Evolutionary conservation across 2,329 filamentous ascomycete genomes (phyloP).

Genomic region (Fusarium newnesense): DNA sequence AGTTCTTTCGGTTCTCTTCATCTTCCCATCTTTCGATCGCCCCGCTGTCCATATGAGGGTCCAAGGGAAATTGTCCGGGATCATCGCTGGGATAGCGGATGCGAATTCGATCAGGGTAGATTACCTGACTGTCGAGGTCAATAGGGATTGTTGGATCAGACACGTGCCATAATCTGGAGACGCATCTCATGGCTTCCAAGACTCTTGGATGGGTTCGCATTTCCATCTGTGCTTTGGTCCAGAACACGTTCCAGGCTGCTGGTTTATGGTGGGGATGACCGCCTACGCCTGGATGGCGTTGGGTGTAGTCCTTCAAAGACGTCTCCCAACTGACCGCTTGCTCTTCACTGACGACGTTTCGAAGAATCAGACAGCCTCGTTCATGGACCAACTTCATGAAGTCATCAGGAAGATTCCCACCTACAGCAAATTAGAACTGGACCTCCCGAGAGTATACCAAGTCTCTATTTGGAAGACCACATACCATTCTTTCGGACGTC

Average conservation of each 20-base stretch:
- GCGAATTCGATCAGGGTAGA: background rate
- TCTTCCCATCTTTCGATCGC: background rate
- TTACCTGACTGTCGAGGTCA: background rate
- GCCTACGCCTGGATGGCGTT: background rate
- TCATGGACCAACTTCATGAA: background rate
- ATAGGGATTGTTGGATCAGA: background rate
- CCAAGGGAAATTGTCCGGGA: background rate
- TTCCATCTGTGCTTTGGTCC: background rate
- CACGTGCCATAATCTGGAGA: background rate
- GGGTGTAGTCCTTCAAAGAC: background rate
- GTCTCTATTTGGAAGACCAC: rapidly evolving
- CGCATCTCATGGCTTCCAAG: background rate
- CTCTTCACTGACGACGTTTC: background rate
- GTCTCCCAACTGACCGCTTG: background rate
- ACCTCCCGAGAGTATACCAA: rapidly evolving
- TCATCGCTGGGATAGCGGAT: background rate
- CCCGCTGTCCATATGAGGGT: background rate
- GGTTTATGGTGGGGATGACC: background rate
- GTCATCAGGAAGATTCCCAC: background rate
- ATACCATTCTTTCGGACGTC: background rate
- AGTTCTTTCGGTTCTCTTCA: background rate
- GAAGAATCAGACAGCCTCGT: background rate
- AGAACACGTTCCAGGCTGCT: background rate
- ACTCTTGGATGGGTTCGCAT: background rate
- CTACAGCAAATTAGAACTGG: background rate